Base-by-base conservation (phyloP, 495 filamentous ascomycete species). In the Xanthoparmelia taractica region DNA sequence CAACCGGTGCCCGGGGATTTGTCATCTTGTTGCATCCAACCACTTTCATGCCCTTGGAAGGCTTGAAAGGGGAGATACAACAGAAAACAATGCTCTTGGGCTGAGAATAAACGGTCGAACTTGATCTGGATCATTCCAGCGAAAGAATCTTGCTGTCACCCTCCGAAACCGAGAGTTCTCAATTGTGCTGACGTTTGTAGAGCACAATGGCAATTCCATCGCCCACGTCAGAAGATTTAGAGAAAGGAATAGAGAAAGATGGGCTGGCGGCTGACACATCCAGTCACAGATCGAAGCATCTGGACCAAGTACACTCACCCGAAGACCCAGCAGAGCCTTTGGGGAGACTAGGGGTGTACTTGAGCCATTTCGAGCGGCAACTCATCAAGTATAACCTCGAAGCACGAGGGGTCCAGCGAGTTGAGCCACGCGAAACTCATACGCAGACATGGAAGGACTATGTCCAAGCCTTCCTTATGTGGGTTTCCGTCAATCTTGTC, bases 401-500 rank as follows among this genome's bases (percentile, higher is more conserved):
- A 71, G 82, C 84, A 29, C 83, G 89, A 25, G 89, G 88, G n/a
- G 87, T 91, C 60, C 80, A 87, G 65, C 85, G 87, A 25, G 88
- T 92, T 8, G 74, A 80, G 29, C 78, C 84, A 34, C 70, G 85
- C 43, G 84, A 90, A 69, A 78, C 84, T 47, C 79, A 83, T 55
- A 73, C 77, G 29, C 66, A 81, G 34, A 74, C 83, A n/a, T 85
- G 83, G 74, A 65, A 79, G 34, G 76, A 76, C 40, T 88, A 86
- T 68, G 67, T 84, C 45, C 88, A 90, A 71, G 78, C 85, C 10
- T 82, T 81, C 41, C 67, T 89, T 52, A 74, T 91, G 20, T 92
- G 89, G 89, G 77, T 90, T 63, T 86, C 85, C 2, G 81, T 90
- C 74, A 92, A 92, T 69, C 77, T 90, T 38, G 85, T 87, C 0